Conservation (phyloP, 345 rosid genomes). For the Noccaea bulbosa region DNA sequence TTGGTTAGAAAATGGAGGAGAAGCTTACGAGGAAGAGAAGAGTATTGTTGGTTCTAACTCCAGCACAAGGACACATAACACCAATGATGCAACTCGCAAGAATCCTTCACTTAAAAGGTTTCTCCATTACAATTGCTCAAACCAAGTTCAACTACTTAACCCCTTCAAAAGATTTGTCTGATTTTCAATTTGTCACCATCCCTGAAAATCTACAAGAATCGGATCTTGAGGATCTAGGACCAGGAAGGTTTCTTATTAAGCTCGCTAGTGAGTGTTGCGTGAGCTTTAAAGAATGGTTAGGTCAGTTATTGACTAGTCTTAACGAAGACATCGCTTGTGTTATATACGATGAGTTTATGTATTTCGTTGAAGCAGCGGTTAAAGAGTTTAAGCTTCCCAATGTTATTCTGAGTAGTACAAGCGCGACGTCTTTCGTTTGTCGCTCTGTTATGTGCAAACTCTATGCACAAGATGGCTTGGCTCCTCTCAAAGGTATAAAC, state of each 20-base stretch:
- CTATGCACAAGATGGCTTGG: constrained; percentile 17
- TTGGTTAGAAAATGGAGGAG: not conserved
- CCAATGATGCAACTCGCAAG: constrained; percentile 67
- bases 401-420: constrained; percentile 12
- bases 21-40: not conserved
- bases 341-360: constrained; percentile 42
- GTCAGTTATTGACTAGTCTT: not conserved
- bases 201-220: not conserved
- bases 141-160: constrained; percentile 14
- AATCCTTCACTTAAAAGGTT: constrained; percentile 45
- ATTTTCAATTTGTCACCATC: constrained; percentile 20
- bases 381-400: constrained; percentile 1
- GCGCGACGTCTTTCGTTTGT: constrained; percentile 7
- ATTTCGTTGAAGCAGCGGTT: constrained; percentile 2
- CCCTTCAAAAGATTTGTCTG: not conserved
- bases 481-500: not conserved
- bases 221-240: not conserved
- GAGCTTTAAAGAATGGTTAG: not conserved
- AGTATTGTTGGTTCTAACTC: constrained; percentile 43
- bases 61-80: constrained; percentile 62
- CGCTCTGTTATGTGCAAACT: constrained; percentile 8
- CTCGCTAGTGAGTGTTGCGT: not conserved
- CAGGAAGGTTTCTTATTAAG: constrained; percentile 1
- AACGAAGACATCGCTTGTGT: constrained; percentile 39
- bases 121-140: constrained; percentile 15